Percentiles rank a stretch among this genome's conserved stretches.
Evolutionary conservation across 2,329 filamentous ascomycete genomes (phyloP).

Genomic region (Verticillium longisporum): DNA sequence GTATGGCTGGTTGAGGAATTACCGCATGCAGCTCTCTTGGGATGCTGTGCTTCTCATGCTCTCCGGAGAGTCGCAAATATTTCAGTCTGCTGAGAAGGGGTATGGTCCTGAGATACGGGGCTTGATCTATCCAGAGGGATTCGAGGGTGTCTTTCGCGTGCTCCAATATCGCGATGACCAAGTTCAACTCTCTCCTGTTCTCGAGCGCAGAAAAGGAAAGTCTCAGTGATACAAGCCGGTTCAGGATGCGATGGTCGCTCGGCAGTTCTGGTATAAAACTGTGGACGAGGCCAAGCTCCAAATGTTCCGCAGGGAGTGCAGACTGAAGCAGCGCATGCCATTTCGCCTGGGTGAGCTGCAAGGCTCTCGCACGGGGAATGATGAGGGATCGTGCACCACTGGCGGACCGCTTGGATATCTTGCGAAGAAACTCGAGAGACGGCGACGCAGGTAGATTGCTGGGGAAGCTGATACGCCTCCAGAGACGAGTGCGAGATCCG

Average conservation of each 20-base stretch:
- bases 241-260: slow-evolving; percentile 7
- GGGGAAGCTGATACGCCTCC: slow-evolving; percentile 8
- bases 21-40: not conserved
- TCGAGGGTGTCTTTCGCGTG: not conserved
- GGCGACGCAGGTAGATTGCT: not conserved
- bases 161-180: not conserved
- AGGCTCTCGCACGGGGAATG: slow-evolving; percentile 5
- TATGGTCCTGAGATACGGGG: not conserved
- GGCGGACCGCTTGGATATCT: slow-evolving; percentile 5
- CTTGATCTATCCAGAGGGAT: not conserved
- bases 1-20: not conserved
- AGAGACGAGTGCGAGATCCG: slow-evolving; percentile 8
- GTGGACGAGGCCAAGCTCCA: slow-evolving; percentile 4
- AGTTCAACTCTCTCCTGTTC: not conserved
- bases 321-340: slow-evolving; percentile 7
- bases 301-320: slow-evolving; percentile 4
- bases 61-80: not conserved
- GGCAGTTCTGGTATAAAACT: slow-evolving; percentile 4
- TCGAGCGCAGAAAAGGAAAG: slow-evolving; percentile 3
- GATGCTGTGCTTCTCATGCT: not conserved
- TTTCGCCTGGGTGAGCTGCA: slow-evolving; percentile 8
- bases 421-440: slow-evolving; percentile 4
- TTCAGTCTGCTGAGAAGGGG: not conserved
- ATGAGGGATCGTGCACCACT: slow-evolving; percentile 7
- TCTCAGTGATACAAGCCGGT: slow-evolving; percentile 2